Evolutionary conservation across 768 basidiomycete genomes (phyloP).

Genomic region (Cytidiella melzeri): DNA sequence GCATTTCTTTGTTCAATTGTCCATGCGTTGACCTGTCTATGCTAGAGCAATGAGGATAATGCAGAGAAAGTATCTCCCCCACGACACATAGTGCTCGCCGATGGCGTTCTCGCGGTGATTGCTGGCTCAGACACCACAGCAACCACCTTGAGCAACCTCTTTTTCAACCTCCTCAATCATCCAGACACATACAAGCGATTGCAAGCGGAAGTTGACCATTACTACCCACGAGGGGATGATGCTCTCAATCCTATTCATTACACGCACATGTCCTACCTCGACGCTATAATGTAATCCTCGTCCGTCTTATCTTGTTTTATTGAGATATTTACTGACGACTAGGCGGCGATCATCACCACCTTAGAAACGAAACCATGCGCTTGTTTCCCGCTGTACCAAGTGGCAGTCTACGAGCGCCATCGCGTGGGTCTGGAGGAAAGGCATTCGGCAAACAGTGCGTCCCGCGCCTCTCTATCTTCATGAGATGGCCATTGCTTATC

Average conservation of each 20-base stretch:
- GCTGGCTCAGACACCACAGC: conserved; percentile 28
- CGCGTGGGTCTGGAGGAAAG: conserved; percentile 15
- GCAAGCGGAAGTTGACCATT: conserved; percentile 20
- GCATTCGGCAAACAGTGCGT: conserved; percentile 7
- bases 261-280: conserved; percentile 9
- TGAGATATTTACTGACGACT: neutral
- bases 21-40: neutral
- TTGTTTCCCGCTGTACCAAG: conserved; percentile 38
- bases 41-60: conserved; percentile 36
- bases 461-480: too few species aligned
- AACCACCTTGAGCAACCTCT: conserved; percentile 18
- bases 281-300: conserved; percentile 14
- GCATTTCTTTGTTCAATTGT: neutral
- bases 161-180: conserved; percentile 20
- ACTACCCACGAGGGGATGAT: conserved; percentile 17
- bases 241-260: conserved; percentile 5
- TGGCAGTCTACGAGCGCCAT: conserved; percentile 31
- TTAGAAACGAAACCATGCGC: conserved; percentile 40
- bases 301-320: neutral
- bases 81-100: conserved; percentile 31
- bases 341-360: neutral
- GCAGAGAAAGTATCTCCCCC: conserved; percentile 31
- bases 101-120: conserved; percentile 24
- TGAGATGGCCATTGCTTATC: too few species aligned
- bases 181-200: conserved; percentile 14